Percentiles rank a stretch among this genome's conserved stretches.
These are phyloP conservation scores for Chamaecyparis obtusa DNA, from an alignment of 75 land plant genomes.

Conservation along the genomic window DNA sequence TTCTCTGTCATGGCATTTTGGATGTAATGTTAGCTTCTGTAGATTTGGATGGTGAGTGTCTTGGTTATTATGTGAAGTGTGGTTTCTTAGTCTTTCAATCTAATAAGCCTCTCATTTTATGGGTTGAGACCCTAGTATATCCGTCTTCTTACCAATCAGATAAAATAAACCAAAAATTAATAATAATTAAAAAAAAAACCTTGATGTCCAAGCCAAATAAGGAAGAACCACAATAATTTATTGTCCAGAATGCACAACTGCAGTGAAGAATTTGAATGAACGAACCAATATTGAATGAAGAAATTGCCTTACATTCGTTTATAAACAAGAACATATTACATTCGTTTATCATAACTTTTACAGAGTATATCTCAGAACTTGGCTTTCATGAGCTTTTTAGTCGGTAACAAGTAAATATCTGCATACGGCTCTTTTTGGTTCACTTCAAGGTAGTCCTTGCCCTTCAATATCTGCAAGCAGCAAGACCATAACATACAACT, in stretches of 20 bases:
- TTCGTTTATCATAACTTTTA: not conserved
- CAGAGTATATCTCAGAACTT: slow-evolving; percentile 16
- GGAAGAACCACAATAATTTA: too few species aligned
- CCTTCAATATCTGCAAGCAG: slow-evolving; percentile 35
- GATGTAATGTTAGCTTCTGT: too few species aligned
- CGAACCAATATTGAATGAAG: not conserved
- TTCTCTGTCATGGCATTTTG: too few species aligned
- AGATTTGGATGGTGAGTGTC: too few species aligned
- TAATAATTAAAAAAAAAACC: too few species aligned
- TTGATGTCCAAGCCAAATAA: too few species aligned
- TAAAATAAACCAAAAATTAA: too few species aligned
- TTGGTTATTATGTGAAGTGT: too few species aligned
- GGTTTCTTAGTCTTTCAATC: too few species aligned
- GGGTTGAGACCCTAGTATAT: too few species aligned
- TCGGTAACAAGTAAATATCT: slow-evolving; percentile 26
- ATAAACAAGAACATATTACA: not conserved
- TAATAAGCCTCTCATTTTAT: too few species aligned
- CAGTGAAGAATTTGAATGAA: not conserved
- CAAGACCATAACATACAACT: not conserved
- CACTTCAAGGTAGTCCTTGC: slow-evolving; percentile 38
- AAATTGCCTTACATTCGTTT: not conserved
- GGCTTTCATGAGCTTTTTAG: slow-evolving; percentile 33
- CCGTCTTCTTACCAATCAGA: too few species aligned
- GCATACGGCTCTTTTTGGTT: slow-evolving; percentile 29
- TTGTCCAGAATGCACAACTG: not conserved